Evolutionary conservation across 306 rosid species (phyloP), one percentile per base, ranked within the genome.

Genomic region (Acmispon strigosus): DNA sequence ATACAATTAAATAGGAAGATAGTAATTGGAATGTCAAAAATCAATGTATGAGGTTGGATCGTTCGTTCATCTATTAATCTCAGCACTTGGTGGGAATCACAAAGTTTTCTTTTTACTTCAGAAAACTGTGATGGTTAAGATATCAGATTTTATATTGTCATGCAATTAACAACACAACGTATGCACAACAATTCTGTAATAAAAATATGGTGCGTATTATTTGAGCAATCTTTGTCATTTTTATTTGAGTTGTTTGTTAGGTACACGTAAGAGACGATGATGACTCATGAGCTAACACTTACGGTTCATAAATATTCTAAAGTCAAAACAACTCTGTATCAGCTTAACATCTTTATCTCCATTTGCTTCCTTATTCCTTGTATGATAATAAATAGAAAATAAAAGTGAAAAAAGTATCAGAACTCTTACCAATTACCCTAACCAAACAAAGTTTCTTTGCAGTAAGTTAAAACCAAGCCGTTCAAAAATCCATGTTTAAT

Each of bases 261-360:
- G 3, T 42, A 7, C 57, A 44, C 24, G 39, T 10, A 59, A 47
- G 59, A 32, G 50, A 20, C 19, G 52, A 51, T n/a, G 5, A 54
- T 17, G 52, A 70, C 15, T n/a, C 24, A 17, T 41, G 43, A 60
- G 60, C 63, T 11, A 62, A 54, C 29, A 41, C 27, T 60, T 52
- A 16, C 58, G 57, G 66, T 81, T 67, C 81, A 81, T 81, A 51
- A 76, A 65, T 61, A 74, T 22, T 20, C 27, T 50, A 12, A n/a
- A n/a, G n/a, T n/a, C n/a, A n/a, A n/a, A 41, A 9, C 58, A 72
- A 41, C 36, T 17, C 17, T 2, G 36, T 24, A 27, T 19, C 32
- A 27, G 6, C 17, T 18, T n/a, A n/a, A n/a, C n/a, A n/a, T n/a
- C n/a, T n/a, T n/a, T n/a, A n/a, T n/a, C n/a, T n/a, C n/a, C n/a